Evolutionary conservation across 2,329 filamentous ascomycete species (phyloP).

Genomic region (Chrysoporthe cubensis): DNA sequence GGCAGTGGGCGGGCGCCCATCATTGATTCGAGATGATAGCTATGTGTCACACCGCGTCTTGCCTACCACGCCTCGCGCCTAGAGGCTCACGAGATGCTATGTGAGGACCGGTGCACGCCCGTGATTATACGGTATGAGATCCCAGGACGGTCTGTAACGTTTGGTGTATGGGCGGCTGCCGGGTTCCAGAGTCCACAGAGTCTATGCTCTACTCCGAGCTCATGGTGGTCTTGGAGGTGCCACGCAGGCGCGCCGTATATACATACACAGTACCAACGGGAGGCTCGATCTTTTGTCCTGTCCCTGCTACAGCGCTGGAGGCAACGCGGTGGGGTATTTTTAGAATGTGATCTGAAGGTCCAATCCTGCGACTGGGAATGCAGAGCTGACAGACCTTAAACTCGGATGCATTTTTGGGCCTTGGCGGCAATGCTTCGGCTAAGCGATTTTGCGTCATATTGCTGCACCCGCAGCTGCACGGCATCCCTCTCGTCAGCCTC

Average conservation of each 20-base stretch:
- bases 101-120: not conserved
- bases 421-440: slow-evolving; percentile 11
- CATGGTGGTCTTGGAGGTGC: not conserved
- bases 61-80: not conserved
- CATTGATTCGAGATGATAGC: not conserved
- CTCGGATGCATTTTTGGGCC: not conserved
- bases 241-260: too few relatives aligned
- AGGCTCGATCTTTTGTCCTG: not conserved
- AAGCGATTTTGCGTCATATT: slow-evolving; percentile 19
- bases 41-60: not conserved
- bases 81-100: not conserved
- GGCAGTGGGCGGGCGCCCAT: not conserved
- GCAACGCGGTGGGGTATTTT: not conserved
- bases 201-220: not conserved
- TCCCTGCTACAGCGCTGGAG: too few relatives aligned
- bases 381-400: not conserved
- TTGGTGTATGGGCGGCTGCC: slow-evolving; percentile 14
- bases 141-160: slow-evolving; percentile 21
- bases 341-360: not conserved
- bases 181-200: not conserved
- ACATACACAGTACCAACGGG: too few relatives aligned
- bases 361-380: not conserved
- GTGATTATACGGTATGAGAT: not conserved
- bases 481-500: slow-evolving; percentile 7
- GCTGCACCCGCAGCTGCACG: slow-evolving; percentile 9